Conservation (phyloP, 2,329 filamentous ascomycete species). For the Monosporascus ibericus region DNA sequence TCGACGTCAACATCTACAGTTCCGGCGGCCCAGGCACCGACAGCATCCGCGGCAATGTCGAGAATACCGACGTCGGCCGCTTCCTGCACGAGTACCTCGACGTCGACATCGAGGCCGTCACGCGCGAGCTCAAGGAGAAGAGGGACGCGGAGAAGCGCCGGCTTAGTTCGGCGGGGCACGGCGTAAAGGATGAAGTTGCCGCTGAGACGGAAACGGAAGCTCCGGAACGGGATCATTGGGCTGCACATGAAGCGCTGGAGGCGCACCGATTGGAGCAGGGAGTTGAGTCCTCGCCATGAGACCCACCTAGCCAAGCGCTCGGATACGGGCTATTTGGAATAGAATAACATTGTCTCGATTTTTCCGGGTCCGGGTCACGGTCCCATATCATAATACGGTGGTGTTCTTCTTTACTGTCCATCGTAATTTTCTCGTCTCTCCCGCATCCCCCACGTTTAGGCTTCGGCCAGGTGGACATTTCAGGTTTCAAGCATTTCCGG, state of each 20-base stretch:
- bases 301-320: no score
- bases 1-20: slow-evolving; percentile 95
- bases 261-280: slow-evolving; percentile 2
- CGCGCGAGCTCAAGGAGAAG: slow-evolving; percentile 64
- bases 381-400: no score
- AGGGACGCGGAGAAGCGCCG: slow-evolving; percentile 18
- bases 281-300: background rate
- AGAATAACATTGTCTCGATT: no score
- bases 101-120: slow-evolving; percentile 73
- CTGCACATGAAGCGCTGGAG: slow-evolving; percentile 18
- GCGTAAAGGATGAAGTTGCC: background rate
- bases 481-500: no score
- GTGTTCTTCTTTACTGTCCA: no score
- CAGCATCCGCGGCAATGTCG: slow-evolving; percentile 74
- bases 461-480: no score
- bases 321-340: no score
- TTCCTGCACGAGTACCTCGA: slow-evolving; percentile 76
- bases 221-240: slow-evolving; percentile 18
- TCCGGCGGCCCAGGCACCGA: slow-evolving; percentile 60
- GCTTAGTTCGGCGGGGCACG: slow-evolving; percentile 3
- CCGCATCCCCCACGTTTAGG: no score
- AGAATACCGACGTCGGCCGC: slow-evolving; percentile 86
- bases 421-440: no score
- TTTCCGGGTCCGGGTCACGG: no score
- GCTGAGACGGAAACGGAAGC: background rate